Conservation (phyloP, 108 stramenopile species). For the Fistulifera solaris region DNA sequence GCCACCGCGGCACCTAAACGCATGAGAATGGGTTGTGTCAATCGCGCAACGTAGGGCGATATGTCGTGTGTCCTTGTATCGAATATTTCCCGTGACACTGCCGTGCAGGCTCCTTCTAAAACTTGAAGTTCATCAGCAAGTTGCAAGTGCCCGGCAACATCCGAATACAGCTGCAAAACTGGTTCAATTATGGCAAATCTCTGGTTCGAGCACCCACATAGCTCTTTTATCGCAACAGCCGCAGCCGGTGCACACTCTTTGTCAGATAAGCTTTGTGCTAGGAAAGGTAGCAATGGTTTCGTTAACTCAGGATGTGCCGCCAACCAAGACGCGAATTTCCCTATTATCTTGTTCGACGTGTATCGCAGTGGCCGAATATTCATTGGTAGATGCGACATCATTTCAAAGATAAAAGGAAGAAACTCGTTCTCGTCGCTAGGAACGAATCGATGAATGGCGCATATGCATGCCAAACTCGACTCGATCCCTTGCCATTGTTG, state of each 20-base stretch:
- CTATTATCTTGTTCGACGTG: conserved; percentile 72
- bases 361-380: conserved; percentile 53
- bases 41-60: conserved; percentile 32
- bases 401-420: conserved; percentile 61
- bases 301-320: conserved; percentile 57
- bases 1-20: conserved; percentile 34
- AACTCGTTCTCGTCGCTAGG: conserved; percentile 60
- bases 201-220: conserved; percentile 64
- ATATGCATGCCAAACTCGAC: conserved; percentile 71
- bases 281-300: conserved; percentile 67
- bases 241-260: conserved; percentile 66
- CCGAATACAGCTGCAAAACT: conserved; percentile 72
- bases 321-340: conserved; percentile 82
- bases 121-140: conserved; percentile 84
- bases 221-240: conserved; percentile 77
- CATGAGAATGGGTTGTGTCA: conserved; percentile 74
- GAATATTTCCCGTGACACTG: conserved; percentile 52
- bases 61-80: conserved; percentile 21
- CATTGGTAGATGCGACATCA: conserved; percentile 64
- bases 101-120: conserved; percentile 81
- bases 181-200: conserved; percentile 63
- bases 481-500: conserved; percentile 74
- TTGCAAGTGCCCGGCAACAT: conserved; percentile 29
- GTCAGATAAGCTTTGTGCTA: conserved; percentile 71
- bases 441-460: conserved; percentile 60